These are phyloP conservation scores for Passiflora organensis DNA, from an alignment of 345 rosid species.

Conservation along the genomic window DNA sequence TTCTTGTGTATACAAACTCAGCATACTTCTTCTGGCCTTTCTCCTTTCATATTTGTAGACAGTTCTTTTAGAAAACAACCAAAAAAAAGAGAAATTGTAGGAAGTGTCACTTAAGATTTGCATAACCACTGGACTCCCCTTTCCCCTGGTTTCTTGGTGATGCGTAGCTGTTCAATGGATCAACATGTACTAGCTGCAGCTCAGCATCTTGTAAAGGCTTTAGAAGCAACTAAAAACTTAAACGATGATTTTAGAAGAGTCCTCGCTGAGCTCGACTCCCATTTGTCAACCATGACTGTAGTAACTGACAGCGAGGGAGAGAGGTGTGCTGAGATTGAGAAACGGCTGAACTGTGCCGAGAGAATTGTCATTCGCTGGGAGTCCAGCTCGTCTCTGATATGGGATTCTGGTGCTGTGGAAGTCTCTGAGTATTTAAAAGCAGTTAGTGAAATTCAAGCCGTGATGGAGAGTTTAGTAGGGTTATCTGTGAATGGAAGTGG, in stretches of 20 bases:
- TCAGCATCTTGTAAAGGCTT: conserved; percentile 52
- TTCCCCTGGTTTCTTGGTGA: background rate
- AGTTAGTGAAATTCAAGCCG: conserved; percentile 38
- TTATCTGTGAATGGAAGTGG: conserved; percentile 23
- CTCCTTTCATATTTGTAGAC: too few relatives aligned
- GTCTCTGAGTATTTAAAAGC: conserved; percentile 49
- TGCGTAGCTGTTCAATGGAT: conserved; percentile 25
- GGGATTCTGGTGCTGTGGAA: conserved; percentile 47
- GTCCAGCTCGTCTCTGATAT: conserved; percentile 33
- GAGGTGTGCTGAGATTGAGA: conserved; percentile 33
- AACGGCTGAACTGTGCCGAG: conserved; percentile 41
- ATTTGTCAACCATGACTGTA: conserved; percentile 37
- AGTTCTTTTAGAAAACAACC: too few relatives aligned
- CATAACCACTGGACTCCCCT: background rate
- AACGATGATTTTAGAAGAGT: conserved; percentile 41
- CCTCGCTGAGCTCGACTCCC: conserved; percentile 44
- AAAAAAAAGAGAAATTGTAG: too few relatives aligned
- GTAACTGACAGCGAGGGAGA: conserved; percentile 28
- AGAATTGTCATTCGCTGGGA: conserved; percentile 48
- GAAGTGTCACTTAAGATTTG: too few relatives aligned
- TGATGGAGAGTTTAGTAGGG: conserved; percentile 29
- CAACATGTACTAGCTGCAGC: conserved; percentile 62
- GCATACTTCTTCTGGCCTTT: too few relatives aligned
- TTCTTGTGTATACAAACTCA: too few relatives aligned
- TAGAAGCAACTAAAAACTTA: conserved; percentile 42